phyloP scores from a whole-genome alignment of 2,329 filamentous ascomycete species.

The Aspergillus nomiae region DNA sequence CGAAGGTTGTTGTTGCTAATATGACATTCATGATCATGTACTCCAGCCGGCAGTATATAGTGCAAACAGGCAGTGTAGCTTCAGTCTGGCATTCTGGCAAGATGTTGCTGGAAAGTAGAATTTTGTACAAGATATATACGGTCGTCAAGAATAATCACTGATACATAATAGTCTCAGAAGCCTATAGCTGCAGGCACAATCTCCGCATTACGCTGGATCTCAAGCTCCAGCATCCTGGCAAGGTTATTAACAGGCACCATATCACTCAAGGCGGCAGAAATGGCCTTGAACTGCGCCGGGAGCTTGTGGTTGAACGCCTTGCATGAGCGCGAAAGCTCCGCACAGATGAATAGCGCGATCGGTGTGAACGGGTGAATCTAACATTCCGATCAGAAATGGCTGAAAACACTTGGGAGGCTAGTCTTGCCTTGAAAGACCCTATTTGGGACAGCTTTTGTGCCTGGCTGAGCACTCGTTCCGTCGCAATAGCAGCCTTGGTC shows the following conservation, averaged over 20 bases:
- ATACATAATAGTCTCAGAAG: not conserved
- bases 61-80: too few species aligned
- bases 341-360: not conserved
- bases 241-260: not conserved
- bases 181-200: not conserved
- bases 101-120: too few species aligned
- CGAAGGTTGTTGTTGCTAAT: too few species aligned
- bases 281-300: not conserved
- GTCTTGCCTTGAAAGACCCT: not conserved
- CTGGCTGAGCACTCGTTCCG: not conserved
- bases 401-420: not conserved
- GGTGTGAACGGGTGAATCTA: not conserved
- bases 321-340: not conserved
- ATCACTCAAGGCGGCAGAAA: not conserved
- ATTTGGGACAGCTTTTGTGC: not conserved
- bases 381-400: not conserved
- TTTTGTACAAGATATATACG: too few species aligned
- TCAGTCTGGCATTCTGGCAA: too few species aligned
- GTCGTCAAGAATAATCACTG: too few species aligned
- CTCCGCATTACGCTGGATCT: not conserved
- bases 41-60: too few species aligned
- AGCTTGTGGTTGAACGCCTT: not conserved
- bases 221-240: not conserved
- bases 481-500: not conserved
- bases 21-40: too few species aligned